Percentiles rank a stretch among this genome's conserved stretches.
Conservation (phyloP, 2,329 filamentous ascomycete genomes). For the Mycocentrospora acerina region DNA sequence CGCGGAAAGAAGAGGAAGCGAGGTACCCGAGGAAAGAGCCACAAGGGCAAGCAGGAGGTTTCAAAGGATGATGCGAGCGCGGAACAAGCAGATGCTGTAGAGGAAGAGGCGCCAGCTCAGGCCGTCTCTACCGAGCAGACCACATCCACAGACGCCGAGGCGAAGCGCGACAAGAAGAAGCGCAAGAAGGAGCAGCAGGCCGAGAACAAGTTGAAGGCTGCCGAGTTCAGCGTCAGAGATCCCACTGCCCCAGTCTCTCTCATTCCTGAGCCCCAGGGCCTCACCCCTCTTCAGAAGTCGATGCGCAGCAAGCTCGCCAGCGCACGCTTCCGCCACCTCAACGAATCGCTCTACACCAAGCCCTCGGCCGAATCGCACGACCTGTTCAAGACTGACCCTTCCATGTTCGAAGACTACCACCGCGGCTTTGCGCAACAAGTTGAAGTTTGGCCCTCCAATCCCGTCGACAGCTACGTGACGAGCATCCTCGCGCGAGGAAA, state of each 20-base stretch:
- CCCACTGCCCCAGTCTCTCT: constrained; percentile 38
- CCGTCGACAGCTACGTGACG: constrained; percentile 81
- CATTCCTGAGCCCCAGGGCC: constrained; percentile 54
- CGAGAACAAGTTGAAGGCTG: constrained; percentile 9
- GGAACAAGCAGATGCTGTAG: constrained; percentile 23
- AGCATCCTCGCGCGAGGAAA: constrained; percentile 70
- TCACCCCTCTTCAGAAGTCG: constrained; percentile 88
- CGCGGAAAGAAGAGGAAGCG: constrained; percentile 37
- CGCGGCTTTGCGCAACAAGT: constrained; percentile 95
- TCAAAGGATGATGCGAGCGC: constrained; percentile 18
- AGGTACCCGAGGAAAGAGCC: constrained; percentile 21
- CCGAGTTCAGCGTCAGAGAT: constrained; percentile 13
- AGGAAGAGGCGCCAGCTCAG: constrained; percentile 20
- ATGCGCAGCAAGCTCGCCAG: constrained; percentile 96
- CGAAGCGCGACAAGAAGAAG: constrained; percentile 40
- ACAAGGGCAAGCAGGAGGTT: constrained; percentile 25
- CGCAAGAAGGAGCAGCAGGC: constrained; percentile 36
- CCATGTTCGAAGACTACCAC: constrained; percentile 96
- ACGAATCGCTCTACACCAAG: constrained; percentile 93
- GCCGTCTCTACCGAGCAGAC: constrained; percentile 10
- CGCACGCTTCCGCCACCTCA: constrained; percentile 94
- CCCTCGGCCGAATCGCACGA: constrained; percentile 80
- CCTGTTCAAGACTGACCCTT: constrained; percentile 80
- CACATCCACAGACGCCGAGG: constrained; percentile 17
- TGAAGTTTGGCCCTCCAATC: constrained; percentile 94